phyloP scores from a whole-genome alignment of 352 stramenopile species.

The Phytophthora pistaciae region DNA sequence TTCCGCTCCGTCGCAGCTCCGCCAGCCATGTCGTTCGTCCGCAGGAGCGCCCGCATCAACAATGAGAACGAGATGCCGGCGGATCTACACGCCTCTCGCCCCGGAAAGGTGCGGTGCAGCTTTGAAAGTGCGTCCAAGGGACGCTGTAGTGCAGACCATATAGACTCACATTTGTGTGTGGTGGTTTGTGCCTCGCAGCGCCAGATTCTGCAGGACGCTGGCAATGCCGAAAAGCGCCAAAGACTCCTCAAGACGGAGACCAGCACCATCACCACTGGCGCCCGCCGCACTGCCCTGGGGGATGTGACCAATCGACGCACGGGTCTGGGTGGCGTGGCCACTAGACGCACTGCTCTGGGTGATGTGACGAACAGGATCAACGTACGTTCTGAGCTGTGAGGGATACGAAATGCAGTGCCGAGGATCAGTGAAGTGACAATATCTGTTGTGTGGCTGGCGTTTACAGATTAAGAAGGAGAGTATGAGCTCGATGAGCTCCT shows the following conservation, averaged over 20 bases:
- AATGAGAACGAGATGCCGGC: slow-evolving; percentile 80
- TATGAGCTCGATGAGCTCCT: slow-evolving; percentile 49
- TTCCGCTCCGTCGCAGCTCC: not conserved
- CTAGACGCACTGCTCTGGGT: slow-evolving; percentile 40
- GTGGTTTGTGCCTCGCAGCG: slow-evolving; percentile 32
- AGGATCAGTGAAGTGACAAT: slow-evolving; percentile 6
- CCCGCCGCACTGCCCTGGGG: slow-evolving; percentile 45
- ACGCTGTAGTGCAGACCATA: not conserved
- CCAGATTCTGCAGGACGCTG: slow-evolving; percentile 54
- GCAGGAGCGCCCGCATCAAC: slow-evolving; percentile 46
- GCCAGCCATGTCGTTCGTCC: slow-evolving; percentile 35
- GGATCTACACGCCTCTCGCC: slow-evolving; percentile 43
- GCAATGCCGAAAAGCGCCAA: slow-evolving; percentile 68
- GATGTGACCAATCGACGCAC: slow-evolving; percentile 77
- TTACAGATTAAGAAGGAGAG: slow-evolving; percentile 67
- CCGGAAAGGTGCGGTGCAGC: slow-evolving; percentile 51
- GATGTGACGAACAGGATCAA: slow-evolving; percentile 84
- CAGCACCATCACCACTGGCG: slow-evolving; percentile 23
- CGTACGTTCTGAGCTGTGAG: slow-evolving; percentile 39
- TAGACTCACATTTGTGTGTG: slow-evolving; percentile 9
- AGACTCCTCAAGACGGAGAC: slow-evolving; percentile 58
- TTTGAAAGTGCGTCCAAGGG: not conserved
- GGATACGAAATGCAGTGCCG: not conserved
- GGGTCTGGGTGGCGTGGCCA: not conserved
- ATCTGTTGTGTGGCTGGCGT: slow-evolving; percentile 6